Conservation (phyloP, 2,329 filamentous ascomycete species). For the Colletotrichum coccodes region DNA sequence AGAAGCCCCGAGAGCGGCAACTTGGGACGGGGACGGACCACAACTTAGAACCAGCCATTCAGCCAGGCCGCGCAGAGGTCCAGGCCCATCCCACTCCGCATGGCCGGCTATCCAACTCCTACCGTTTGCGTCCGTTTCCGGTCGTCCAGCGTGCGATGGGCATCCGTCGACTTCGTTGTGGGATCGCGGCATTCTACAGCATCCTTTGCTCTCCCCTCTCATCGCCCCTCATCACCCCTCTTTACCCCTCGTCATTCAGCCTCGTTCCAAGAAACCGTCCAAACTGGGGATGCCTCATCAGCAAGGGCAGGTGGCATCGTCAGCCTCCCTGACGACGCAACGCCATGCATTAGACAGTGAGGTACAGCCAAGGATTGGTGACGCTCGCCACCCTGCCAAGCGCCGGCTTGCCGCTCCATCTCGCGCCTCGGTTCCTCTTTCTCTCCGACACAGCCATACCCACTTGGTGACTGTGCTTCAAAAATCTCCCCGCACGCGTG, state of each 20-base stretch:
- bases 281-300: neutral
- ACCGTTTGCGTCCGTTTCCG: neutral
- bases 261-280: neutral
- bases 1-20: constrained; percentile 18
- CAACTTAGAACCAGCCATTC: neutral
- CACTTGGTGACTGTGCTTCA: neutral
- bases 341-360: neutral
- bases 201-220: neutral
- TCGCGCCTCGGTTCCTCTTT: neutral
- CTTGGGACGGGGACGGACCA: neutral
- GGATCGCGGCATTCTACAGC: neutral
- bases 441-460: neutral
- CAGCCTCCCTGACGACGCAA: constrained; percentile 7
- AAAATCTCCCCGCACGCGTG: neutral
- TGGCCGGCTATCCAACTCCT: neutral
- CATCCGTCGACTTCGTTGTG: neutral
- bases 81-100: neutral
- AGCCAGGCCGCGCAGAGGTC: neutral
- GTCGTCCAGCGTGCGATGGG: neutral
- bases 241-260: constrained; percentile 10
- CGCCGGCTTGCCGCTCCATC: constrained; percentile 9
- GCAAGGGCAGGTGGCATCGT: neutral
- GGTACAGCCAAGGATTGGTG: constrained; percentile 5
- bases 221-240: constrained; percentile 1
- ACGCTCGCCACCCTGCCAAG: constrained; percentile 10